Evolutionary conservation across 2,329 filamentous ascomycete genomes (phyloP), one percentile per base, ranked within the genome.

Genomic region (Exophiala xenobiotica): DNA sequence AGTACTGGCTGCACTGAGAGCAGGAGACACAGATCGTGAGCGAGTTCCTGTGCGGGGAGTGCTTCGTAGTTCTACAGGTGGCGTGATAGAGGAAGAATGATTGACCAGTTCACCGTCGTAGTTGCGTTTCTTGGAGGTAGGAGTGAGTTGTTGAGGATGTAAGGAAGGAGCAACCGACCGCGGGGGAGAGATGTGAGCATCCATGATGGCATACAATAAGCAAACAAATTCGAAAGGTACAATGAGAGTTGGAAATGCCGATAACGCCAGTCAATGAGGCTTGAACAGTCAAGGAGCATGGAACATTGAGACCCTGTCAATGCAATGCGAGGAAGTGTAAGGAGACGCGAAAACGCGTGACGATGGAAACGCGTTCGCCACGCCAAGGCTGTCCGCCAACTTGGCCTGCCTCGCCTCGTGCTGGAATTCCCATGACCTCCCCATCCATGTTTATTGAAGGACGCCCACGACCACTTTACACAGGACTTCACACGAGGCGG

Each of bases 71-170:
- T 53, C 49, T 2, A n/a, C 11, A 8, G 51, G 26, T 18, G 47
- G 37, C 14, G 33, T 39, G 16, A 47, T n/a, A 26, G 43, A 39
- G 18, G 14, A 35, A n/a, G 38, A 12, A 22, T 49, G 33, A 22
- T 47, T 5, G 18, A 58, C 20, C 12, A 55, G 22, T 8, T 49
- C 42, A 26, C 55, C 55, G 22, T 55, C 46, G 24, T 49, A 49
- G 20, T 58, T 58, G 29, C 55, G 45, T 47, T 58, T 58, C 33
- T 46, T 55, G 19, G 55, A 58, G 33, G 45, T 27, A 38, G 52
- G 54, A 11, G 46, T 54, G 39, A 51, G 23, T 26, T 57, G 54
- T n/a, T 47, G 31, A 33, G 42, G 18, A 14, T 46, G 27, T n/a
- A 41, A 41, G 43, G 54, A 41, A 48, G 50, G 46, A 18, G 29